Evolutionary conservation across 1,284 basidiomycete species (phyloP).

Genomic region (Takashimella koratensis): DNA sequence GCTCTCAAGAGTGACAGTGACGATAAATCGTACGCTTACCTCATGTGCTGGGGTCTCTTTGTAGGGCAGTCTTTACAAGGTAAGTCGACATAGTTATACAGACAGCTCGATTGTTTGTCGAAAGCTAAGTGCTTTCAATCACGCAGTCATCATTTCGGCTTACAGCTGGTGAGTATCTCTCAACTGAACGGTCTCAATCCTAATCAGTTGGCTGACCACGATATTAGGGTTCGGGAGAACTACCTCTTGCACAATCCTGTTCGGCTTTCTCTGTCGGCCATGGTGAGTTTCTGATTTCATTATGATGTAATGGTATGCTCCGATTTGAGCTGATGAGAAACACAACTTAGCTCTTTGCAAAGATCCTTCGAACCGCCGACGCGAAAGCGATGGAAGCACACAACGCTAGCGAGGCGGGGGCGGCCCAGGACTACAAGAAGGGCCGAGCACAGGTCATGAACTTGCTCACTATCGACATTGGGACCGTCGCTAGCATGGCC

Average conservation of each 20-base stretch:
- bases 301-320: no score
- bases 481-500: slow-evolving; percentile 33
- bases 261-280: slow-evolving; percentile 33
- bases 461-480: slow-evolving; percentile 42
- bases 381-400: slow-evolving; percentile 44
- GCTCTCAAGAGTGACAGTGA: slow-evolving; percentile 24
- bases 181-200: no score
- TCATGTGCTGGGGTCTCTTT: slow-evolving; percentile 46
- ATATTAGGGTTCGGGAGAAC: slow-evolving; percentile 42
- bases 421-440: slow-evolving; percentile 13
- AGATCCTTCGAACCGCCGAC: slow-evolving; percentile 43
- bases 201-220: no score
- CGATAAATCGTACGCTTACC: slow-evolving; percentile 38
- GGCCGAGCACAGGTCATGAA: slow-evolving; percentile 46
- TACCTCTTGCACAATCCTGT: slow-evolving; percentile 42
- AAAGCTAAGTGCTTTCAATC: no score
- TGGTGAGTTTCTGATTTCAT: slow-evolving; percentile 24
- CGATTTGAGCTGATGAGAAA: background rate
- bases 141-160: slow-evolving; percentile 22
- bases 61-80: slow-evolving; percentile 34
- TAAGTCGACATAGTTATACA: no score
- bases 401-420: slow-evolving; percentile 23
- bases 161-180: slow-evolving; percentile 19
- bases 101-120: no score
- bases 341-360: slow-evolving; percentile 37